Evolutionary conservation across 2,329 filamentous ascomycete species (phyloP).

Genomic region (Penicillium sp.): DNA sequence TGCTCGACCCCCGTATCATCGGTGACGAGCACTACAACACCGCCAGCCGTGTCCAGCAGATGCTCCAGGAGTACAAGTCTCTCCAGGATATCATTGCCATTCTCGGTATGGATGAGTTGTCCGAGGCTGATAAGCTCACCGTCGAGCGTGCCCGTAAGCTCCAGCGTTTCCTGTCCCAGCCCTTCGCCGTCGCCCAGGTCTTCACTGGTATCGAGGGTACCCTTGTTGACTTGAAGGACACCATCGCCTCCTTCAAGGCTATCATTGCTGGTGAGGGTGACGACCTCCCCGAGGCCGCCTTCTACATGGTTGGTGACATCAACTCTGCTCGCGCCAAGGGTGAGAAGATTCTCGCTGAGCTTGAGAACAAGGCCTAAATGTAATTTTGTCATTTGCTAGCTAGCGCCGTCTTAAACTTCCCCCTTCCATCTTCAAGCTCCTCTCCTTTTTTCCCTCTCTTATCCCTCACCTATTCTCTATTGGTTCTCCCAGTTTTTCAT

Average conservation of each 20-base stretch:
- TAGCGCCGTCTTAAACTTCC: slow-evolving; percentile 33
- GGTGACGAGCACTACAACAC: slow-evolving; percentile 97
- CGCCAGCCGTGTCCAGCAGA: slow-evolving; percentile 94
- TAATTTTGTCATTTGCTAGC: slow-evolving; percentile 42
- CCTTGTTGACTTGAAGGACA: slow-evolving; percentile 98
- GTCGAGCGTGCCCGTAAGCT: slow-evolving; percentile 99
- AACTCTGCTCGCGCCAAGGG: slow-evolving; percentile 92
- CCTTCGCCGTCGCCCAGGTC: slow-evolving; percentile 82
- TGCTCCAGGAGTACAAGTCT: slow-evolving; percentile 99
- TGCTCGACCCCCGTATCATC: slow-evolving; percentile 98
- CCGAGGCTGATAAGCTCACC: slow-evolving; percentile 98
- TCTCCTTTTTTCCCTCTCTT: not conserved
- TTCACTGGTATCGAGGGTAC: slow-evolving; percentile 84
- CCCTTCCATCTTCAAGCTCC: slow-evolving; percentile 13
- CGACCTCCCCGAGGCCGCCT: slow-evolving; percentile 84
- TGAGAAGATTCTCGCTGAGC: slow-evolving; percentile 98
- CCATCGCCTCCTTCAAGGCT: slow-evolving; percentile 94
- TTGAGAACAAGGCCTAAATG: slow-evolving; percentile 61
- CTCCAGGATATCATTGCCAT: slow-evolving; percentile 99
- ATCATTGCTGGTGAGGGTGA: slow-evolving; percentile 95
- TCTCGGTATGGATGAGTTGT: slow-evolving; percentile 99
- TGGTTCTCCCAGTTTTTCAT: slow-evolving; percentile 16
- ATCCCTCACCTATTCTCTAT: slow-evolving; percentile 5
- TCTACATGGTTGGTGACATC: slow-evolving; percentile 99
- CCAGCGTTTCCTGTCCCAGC: slow-evolving; percentile 99